Evolutionary conservation across 164 flowering plant species (phyloP).

Genomic region (Berberis vulgaris): DNA sequence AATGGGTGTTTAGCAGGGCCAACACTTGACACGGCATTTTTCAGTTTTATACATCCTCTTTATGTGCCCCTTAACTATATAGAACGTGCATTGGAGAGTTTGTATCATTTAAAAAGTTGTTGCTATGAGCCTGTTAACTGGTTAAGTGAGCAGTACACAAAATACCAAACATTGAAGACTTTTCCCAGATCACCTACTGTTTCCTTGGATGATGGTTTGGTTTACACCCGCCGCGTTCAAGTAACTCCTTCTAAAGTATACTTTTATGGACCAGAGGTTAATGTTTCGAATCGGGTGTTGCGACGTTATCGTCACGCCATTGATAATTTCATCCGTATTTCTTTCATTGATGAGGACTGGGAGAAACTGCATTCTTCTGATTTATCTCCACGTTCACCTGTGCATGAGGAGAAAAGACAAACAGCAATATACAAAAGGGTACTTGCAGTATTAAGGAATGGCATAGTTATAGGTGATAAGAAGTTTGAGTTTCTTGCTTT

Average conservation of each 20-base stretch:
- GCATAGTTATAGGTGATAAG: no score
- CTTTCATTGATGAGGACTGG: slow-evolving; percentile 77
- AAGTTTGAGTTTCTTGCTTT: slow-evolving; percentile 35
- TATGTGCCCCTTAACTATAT: slow-evolving; percentile 16
- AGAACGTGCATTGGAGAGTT: slow-evolving; percentile 55
- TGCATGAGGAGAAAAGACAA: slow-evolving; percentile 13
- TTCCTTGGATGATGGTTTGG: slow-evolving; percentile 57
- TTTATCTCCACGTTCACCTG: slow-evolving; percentile 33
- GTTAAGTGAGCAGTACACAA: slow-evolving; percentile 43
- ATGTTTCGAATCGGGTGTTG: slow-evolving; percentile 69
- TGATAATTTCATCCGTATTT: slow-evolving; percentile 70
- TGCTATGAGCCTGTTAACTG: slow-evolving; percentile 4
- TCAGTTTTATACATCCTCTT: neutral
- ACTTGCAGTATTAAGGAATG: slow-evolving; percentile 2
- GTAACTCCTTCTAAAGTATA: slow-evolving; percentile 70
- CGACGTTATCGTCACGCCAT: slow-evolving; percentile 37
- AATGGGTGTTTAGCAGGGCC: neutral
- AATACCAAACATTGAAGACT: slow-evolving; percentile 12
- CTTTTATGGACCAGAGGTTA: slow-evolving; percentile 75
- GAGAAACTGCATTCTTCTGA: slow-evolving; percentile 52
- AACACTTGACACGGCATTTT: neutral
- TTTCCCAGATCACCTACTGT: slow-evolving; percentile 29
- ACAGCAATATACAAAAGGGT: slow-evolving; percentile 58
- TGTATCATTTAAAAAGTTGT: slow-evolving; percentile 15
- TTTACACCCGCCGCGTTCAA: slow-evolving; percentile 61